Evolutionary conservation across 176 grass and related monocot genomes (phyloP).

Genomic region (Carex parvula): DNA sequence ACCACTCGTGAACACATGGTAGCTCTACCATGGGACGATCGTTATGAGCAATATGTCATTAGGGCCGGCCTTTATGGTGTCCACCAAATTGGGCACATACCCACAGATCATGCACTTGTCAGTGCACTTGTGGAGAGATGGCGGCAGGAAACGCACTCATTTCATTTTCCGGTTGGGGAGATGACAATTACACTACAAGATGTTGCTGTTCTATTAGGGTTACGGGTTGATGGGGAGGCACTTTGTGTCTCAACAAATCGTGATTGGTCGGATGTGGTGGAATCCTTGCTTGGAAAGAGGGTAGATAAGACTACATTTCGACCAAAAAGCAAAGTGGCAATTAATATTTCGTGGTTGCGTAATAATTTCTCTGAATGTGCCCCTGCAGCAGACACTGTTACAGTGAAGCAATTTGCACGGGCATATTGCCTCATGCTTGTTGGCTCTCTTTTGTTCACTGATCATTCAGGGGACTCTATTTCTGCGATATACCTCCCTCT

Average conservation of each 20-base stretch:
- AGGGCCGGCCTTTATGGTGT: background rate
- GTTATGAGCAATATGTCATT: background rate
- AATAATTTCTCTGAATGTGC: background rate
- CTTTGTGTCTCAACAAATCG: background rate
- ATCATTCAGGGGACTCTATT: background rate
- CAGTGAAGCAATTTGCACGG: background rate
- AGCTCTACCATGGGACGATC: background rate
- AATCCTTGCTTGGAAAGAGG: background rate
- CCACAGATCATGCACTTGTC: background rate
- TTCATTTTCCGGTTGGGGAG: background rate
- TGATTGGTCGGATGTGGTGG: background rate
- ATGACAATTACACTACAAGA: conserved; percentile 15
- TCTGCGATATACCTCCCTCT: background rate
- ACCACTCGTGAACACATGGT: background rate
- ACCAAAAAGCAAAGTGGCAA: background rate
- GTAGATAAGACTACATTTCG: background rate
- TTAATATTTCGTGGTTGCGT: background rate
- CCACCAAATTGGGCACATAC: background rate
- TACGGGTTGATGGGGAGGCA: background rate
- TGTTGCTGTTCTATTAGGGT: background rate
- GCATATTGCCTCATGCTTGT: background rate
- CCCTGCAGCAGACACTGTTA: background rate
- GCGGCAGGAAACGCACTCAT: background rate
- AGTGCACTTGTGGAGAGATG: conserved; percentile 3
- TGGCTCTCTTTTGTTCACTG: background rate